Conservation (phyloP, 345 rosid genomes). For the Acer negundo region DNA sequence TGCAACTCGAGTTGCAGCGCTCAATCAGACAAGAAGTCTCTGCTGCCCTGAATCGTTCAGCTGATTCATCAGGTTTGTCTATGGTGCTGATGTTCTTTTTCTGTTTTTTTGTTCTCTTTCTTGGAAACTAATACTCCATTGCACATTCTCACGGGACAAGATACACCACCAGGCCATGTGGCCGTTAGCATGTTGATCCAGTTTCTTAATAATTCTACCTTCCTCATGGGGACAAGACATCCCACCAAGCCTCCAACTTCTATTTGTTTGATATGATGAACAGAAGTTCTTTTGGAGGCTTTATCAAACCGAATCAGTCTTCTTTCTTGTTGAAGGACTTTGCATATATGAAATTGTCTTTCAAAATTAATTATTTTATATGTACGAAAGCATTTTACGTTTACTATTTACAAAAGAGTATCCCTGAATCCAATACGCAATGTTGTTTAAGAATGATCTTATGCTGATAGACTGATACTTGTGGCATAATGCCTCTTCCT, state of each 20-base stretch:
- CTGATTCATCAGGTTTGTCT: slow-evolving; percentile 53
- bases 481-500: background rate
- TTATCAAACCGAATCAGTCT: background rate
- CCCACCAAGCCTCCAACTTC: background rate
- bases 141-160: background rate
- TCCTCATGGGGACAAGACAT: background rate
- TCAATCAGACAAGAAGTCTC: slow-evolving; percentile 91
- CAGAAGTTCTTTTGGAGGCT: background rate
- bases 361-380: background rate
- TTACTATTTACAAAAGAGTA: background rate
- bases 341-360: background rate
- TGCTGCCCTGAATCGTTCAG: slow-evolving; percentile 73
- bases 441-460: too few species aligned
- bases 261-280: background rate
- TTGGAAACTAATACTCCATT: background rate
- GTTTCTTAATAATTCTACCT: background rate
- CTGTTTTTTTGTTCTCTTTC: background rate
- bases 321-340: background rate
- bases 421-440: too few species aligned
- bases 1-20: slow-evolving; percentile 95
- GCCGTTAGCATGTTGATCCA: background rate
- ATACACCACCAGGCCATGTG: background rate
- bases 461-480: too few species aligned
- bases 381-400: background rate
- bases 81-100: background rate